Conservation (phyloP, 2,329 filamentous ascomycete species). For the Colletotrichum simmondsii region DNA sequence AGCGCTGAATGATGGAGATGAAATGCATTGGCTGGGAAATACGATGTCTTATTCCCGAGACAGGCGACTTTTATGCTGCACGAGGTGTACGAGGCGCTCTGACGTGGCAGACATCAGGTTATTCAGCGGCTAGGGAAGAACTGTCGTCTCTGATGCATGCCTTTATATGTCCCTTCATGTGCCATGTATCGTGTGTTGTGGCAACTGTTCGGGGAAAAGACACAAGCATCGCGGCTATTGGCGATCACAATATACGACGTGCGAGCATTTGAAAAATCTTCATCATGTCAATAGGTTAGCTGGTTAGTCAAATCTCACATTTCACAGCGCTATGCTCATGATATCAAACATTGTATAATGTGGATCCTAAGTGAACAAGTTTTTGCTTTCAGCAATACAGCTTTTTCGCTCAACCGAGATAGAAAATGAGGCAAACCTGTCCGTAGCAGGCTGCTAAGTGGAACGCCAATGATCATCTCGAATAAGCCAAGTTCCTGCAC, state of each 20-base stretch:
- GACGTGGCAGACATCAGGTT: conserved; percentile 1
- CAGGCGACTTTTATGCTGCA: background rate
- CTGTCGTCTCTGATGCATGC: background rate
- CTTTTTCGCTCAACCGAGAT: background rate
- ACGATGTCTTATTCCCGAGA: background rate
- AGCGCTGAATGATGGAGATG: background rate
- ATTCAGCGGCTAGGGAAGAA: background rate
- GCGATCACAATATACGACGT: background rate
- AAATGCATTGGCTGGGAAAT: background rate
- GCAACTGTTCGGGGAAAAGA: background rate
- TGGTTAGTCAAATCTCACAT: background rate
- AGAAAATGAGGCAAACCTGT: background rate
- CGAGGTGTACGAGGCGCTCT: background rate
- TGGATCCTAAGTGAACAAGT: background rate
- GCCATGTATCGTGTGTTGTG: too few relatives aligned
- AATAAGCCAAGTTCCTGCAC: background rate
- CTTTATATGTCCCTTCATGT: background rate
- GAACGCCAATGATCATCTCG: background rate
- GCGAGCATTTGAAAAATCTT: background rate
- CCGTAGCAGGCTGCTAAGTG: background rate
- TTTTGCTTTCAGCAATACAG: background rate
- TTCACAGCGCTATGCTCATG: background rate
- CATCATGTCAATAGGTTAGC: background rate
- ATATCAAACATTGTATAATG: background rate
- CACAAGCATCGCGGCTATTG: background rate